phyloP scores from a whole-genome alignment of 495 filamentous ascomycete species.

The Massariosphaeria phaeospora region DNA sequence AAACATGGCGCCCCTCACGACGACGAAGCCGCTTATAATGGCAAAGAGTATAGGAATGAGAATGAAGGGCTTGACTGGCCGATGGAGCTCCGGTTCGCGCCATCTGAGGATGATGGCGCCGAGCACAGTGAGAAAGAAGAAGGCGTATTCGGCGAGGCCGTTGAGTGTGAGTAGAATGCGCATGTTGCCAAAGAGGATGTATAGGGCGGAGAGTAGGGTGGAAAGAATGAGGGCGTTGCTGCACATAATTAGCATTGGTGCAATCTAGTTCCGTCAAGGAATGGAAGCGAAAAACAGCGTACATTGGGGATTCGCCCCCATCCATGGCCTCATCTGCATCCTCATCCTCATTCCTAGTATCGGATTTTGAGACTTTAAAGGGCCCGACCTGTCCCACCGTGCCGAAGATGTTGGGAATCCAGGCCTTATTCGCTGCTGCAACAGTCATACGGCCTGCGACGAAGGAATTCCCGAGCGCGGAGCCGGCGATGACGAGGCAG shows the following conservation, averaged over 20 bases:
- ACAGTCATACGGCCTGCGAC: constrained; percentile 54
- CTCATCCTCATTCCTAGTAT: background rate
- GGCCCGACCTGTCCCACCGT: constrained; percentile 39
- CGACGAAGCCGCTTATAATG: constrained; percentile 51
- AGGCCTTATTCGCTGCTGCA: constrained; percentile 50
- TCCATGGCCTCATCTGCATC: constrained; percentile 13
- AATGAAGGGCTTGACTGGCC: constrained; percentile 49
- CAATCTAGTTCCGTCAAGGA: too few species aligned
- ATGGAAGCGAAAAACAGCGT: background rate
- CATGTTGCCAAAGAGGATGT: constrained; percentile 55
- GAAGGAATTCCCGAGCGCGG: constrained; percentile 53
- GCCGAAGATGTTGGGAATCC: constrained; percentile 47
- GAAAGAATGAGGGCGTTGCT: constrained; percentile 51
- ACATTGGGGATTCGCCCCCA: constrained; percentile 28
- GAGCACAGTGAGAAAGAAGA: constrained; percentile 55
- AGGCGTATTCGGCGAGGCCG: constrained; percentile 53
- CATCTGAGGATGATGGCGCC: constrained; percentile 50
- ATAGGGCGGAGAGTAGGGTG: constrained; percentile 46
- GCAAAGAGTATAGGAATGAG: constrained; percentile 48
- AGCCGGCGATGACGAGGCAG: constrained; percentile 51
- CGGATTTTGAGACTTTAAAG: constrained; percentile 7
- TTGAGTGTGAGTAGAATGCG: constrained; percentile 53
- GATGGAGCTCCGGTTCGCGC: constrained; percentile 44
- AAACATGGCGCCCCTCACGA: constrained; percentile 51
- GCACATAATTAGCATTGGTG: too few species aligned